These are phyloP conservation scores for Trichocomaceae sp. DNA, from an alignment of 2,329 filamentous ascomycete species.

Conservation along the genomic window DNA sequence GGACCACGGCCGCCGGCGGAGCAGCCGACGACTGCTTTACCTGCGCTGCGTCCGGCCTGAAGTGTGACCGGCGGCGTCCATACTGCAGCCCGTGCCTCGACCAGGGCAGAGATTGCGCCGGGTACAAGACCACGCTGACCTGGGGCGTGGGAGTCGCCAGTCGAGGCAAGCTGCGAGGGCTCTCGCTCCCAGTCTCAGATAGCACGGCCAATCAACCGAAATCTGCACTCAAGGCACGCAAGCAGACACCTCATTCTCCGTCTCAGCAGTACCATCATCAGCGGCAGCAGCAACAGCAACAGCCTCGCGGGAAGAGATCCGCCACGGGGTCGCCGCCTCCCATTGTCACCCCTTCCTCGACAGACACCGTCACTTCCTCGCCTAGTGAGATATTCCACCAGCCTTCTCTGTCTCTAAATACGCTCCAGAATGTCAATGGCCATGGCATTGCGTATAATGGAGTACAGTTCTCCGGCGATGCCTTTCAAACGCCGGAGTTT, in stretches of 20 bases:
- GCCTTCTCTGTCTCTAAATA: not conserved
- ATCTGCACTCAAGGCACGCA: not conserved
- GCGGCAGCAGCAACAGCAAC: not conserved
- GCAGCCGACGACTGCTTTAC: constrained; percentile 93
- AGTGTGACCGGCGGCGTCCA: constrained; percentile 84
- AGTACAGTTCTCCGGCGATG: not conserved
- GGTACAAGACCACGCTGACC: constrained; percentile 93
- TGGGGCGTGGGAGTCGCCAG: constrained; percentile 96
- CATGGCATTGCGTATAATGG: not conserved
- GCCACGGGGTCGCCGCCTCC: not conserved
- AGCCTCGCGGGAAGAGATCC: not conserved
- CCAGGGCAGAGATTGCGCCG: constrained; percentile 83
- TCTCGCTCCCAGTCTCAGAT: constrained; percentile 63
- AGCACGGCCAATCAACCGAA: constrained; percentile 29
- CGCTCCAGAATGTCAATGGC: not conserved
- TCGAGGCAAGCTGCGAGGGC: constrained; percentile 83
- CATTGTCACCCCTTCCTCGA: not conserved
- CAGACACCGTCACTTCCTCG: not conserved
- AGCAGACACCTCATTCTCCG: not conserved
- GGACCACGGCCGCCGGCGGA: constrained; percentile 72
- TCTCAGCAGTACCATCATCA: not conserved
- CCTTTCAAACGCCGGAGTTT: not conserved
- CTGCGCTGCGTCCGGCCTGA: constrained; percentile 73
- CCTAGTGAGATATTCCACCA: not conserved
- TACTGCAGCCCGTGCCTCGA: constrained; percentile 95